Percentiles rank a stretch among this genome's conserved stretches.
These are phyloP conservation scores for Lachancea quebecensis DNA, from an alignment of 805 yeast species.

Conservation along the genomic window DNA sequence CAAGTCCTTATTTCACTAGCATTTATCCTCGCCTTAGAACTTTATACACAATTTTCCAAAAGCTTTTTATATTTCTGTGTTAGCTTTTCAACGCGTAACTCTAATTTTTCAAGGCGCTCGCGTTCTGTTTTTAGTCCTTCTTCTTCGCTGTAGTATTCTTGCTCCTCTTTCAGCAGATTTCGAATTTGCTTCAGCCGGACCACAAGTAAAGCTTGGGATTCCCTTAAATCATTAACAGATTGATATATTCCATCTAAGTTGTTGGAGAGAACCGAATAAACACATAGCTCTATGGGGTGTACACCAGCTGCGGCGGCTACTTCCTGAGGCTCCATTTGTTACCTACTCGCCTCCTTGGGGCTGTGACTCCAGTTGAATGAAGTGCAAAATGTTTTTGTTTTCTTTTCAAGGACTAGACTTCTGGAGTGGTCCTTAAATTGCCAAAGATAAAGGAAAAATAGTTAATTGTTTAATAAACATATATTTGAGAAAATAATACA, in stretches of 20 bases:
- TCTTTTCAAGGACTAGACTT: too few species aligned
- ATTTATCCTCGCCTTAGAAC: neutral
- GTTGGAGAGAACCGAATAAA: conserved; percentile 25
- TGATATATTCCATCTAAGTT: conserved; percentile 29
- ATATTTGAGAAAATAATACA: neutral
- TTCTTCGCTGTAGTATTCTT: conserved; percentile 15
- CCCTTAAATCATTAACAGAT: conserved; percentile 27
- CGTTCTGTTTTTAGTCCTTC: conserved; percentile 7
- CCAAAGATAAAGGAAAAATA: too few species aligned
- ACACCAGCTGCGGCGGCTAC: conserved; percentile 13
- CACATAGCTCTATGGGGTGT: conserved; percentile 29
- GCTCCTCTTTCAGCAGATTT: conserved; percentile 20
- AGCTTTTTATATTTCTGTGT: conserved; percentile 10
- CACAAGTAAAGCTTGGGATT: conserved; percentile 28
- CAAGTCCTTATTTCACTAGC: conserved; percentile 22
- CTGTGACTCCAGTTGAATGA: too few species aligned
- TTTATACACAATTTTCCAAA: conserved; percentile 2
- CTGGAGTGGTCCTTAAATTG: too few species aligned
- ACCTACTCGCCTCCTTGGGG: too few species aligned
- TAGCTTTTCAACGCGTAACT: conserved; percentile 11
- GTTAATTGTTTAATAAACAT: too few species aligned
- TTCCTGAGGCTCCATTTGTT: conserved; percentile 7
- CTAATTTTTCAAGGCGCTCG: conserved; percentile 11
- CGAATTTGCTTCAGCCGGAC: conserved; percentile 21
- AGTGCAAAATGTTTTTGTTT: too few species aligned